Percentiles rank a stretch among this genome's conserved stretches.
Evolutionary conservation across 495 filamentous ascomycete species (phyloP).

Genomic region (Penicillium tannophilum): DNA sequence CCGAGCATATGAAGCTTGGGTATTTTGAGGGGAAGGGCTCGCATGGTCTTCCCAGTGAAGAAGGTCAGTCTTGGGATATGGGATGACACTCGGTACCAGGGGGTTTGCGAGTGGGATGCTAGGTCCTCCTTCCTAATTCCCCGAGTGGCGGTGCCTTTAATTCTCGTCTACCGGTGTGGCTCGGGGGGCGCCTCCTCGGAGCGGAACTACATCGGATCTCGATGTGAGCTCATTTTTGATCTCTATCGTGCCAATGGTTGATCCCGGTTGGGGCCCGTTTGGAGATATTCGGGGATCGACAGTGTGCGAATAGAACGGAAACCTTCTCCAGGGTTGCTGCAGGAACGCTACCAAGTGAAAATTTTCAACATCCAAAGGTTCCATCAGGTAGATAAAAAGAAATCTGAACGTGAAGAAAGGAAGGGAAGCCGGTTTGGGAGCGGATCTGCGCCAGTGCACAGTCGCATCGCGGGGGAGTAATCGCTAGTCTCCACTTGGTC

Average conservation of each 20-base stretch:
- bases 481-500: conserved; percentile 16
- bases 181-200: not conserved
- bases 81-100: not conserved
- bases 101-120: not conserved
- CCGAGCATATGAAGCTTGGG: not conserved
- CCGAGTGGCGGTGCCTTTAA: conserved; percentile 1
- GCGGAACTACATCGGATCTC: not conserved
- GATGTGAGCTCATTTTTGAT: conserved; percentile 2
- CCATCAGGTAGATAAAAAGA: not conserved
- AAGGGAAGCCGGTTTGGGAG: conserved; percentile 5
- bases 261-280: not conserved
- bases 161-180: not conserved
- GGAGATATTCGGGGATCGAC: not conserved
- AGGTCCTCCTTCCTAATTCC: not conserved
- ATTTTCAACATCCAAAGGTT: not conserved
- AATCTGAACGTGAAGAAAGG: not conserved
- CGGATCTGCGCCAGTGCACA: conserved; percentile 13
- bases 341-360: not conserved
- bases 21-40: too few species aligned
- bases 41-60: not conserved
- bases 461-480: conserved; percentile 22
- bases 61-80: not conserved
- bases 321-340: not conserved
- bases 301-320: not conserved
- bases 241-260: not conserved